Percentiles rank a stretch among this genome's conserved stretches.
Evolutionary conservation across 2,329 filamentous ascomycete genomes (phyloP).

Genomic region (Ambrosiella beaveri): DNA sequence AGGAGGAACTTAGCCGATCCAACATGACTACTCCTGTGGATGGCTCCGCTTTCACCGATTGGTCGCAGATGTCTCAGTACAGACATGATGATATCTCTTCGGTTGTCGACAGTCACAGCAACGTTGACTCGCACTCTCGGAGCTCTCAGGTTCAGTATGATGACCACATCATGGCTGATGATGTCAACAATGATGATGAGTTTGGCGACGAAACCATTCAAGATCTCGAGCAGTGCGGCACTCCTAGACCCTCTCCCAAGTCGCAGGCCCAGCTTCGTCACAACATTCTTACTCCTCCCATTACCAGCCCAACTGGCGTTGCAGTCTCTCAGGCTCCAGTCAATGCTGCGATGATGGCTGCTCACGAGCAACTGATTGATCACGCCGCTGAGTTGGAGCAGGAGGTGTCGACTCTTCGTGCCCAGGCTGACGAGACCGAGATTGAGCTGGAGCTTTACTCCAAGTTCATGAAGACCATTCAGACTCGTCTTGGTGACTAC

Average conservation of each 20-base stretch:
- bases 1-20: slow-evolving; percentile 19
- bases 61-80: slow-evolving; percentile 1
- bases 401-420: slow-evolving; percentile 30
- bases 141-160: slow-evolving; percentile 16
- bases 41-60: slow-evolving; percentile 5
- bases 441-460: slow-evolving; percentile 31
- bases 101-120: slow-evolving; percentile 4
- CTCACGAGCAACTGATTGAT: not conserved
- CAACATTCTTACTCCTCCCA: slow-evolving; percentile 30
- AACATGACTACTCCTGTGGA: slow-evolving; percentile 7
- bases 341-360: slow-evolving; percentile 2
- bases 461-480: slow-evolving; percentile 23
- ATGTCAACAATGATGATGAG: slow-evolving; percentile 21
- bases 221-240: slow-evolving; percentile 31
- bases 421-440: slow-evolving; percentile 31
- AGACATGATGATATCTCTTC: not conserved
- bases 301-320: slow-evolving; percentile 30
- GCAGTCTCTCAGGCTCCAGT: slow-evolving; percentile 3
- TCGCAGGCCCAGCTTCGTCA: not conserved
- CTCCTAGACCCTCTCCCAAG: slow-evolving; percentile 26
- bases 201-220: slow-evolving; percentile 36
- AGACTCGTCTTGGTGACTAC: slow-evolving; percentile 20
- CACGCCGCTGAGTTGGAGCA: slow-evolving; percentile 21
- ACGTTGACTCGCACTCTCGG: slow-evolving; percentile 1
- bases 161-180: slow-evolving; percentile 14